phyloP scores from a whole-genome alignment of 257 asterid species.

The Rubia yunnanensis region DNA sequence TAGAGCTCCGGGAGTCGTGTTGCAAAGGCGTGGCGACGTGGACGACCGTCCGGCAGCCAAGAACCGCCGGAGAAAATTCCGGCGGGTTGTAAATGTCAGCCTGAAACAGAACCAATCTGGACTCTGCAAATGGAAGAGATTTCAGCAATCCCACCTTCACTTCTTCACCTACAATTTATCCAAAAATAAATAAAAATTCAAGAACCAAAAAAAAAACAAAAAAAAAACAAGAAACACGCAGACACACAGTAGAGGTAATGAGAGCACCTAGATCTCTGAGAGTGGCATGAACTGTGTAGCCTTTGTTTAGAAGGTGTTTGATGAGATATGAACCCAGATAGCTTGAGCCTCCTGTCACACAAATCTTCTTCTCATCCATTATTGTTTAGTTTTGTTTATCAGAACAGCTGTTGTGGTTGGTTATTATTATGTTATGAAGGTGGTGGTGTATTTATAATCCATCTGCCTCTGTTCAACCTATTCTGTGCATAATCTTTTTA shows the following conservation, averaged over 20 bases:
- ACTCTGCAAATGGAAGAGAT: conserved; percentile 28
- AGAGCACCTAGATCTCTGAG: conserved; percentile 36
- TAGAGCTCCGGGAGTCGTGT: conserved; percentile 14
- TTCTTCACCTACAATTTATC: conserved; percentile 32
- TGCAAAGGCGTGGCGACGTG: conserved; percentile 63
- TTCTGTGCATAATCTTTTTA: too few species aligned
- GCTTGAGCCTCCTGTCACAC: conserved; percentile 67
- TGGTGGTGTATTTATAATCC: too few species aligned
- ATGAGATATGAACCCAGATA: conserved; percentile 50
- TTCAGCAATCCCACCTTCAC: conserved; percentile 47
- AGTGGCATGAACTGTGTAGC: conserved; percentile 62
- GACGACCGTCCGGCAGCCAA: conserved; percentile 47
- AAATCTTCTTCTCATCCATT: conserved; percentile 11
- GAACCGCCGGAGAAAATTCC: conserved; percentile 38
- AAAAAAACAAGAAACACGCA: too few species aligned
- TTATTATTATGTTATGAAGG: too few species aligned
- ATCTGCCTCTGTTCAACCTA: too few species aligned
- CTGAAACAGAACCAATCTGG: conserved; percentile 41
- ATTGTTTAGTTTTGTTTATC: too few species aligned
- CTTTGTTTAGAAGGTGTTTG: conserved; percentile 36
- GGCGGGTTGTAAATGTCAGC: conserved; percentile 53
- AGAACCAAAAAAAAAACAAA: neutral
- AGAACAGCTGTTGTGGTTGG: too few species aligned
- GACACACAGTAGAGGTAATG: neutral
- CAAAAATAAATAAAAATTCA: neutral